These are phyloP conservation scores for Cryptosporidium viatorum DNA, from an alignment of 169 alveolate genomes.

Conservation along the genomic window DNA sequence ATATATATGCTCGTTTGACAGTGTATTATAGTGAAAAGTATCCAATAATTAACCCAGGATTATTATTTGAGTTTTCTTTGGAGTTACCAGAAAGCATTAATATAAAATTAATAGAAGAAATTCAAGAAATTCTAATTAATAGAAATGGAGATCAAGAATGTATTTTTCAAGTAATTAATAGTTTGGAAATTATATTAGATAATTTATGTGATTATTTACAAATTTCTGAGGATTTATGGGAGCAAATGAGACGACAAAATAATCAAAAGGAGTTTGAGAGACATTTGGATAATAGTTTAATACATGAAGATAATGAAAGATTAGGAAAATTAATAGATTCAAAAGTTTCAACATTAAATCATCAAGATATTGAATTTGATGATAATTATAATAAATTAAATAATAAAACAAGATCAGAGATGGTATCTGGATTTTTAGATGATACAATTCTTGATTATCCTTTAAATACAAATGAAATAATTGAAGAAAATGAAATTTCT, in stretches of 20 bases:
- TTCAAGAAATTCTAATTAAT: slow-evolving; percentile 14
- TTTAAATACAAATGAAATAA: background rate
- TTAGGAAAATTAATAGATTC: background rate
- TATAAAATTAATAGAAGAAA: slow-evolving; percentile 13
- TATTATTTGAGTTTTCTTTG: slow-evolving; percentile 59
- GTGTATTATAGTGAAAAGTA: slow-evolving; percentile 25
- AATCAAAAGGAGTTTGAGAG: slow-evolving; percentile 62
- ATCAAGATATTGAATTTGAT: background rate
- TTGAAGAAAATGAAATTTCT: background rate
- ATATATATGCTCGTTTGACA: slow-evolving; percentile 51
- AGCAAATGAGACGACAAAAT: slow-evolving; percentile 65
- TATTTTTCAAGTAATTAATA: slow-evolving; percentile 54
- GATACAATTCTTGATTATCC: slow-evolving; percentile 61
- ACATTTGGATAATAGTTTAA: slow-evolving; percentile 28
- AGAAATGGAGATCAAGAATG: slow-evolving; percentile 71
- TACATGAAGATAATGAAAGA: background rate
- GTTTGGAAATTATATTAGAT: slow-evolving; percentile 28
- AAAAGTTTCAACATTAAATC: background rate
- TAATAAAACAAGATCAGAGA: slow-evolving; percentile 3
- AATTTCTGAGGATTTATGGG: slow-evolving; percentile 71
- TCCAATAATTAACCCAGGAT: slow-evolving; percentile 48
- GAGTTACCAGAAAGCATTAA: slow-evolving; percentile 58
- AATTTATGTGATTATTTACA: slow-evolving; percentile 39
- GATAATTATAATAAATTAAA: background rate
- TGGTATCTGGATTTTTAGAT: slow-evolving; percentile 63